These are phyloP conservation scores for Linnemannia hyalina DNA, from an alignment of 192 early-diverging fungal genomes.

Conservation along the genomic window DNA sequence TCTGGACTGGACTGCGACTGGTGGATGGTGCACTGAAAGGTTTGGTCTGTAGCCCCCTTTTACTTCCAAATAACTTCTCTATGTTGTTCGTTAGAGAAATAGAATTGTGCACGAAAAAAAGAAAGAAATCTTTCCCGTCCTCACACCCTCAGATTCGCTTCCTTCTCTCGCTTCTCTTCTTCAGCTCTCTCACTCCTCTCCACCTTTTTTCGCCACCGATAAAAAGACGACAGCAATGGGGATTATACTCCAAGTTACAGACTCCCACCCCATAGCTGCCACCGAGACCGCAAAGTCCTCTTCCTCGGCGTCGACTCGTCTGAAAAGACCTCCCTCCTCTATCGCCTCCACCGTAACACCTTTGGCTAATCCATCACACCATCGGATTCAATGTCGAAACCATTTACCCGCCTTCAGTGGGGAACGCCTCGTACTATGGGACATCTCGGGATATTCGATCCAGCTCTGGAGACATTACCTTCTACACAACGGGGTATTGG, in stretches of 20 bases:
- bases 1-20: no score
- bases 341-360: background rate
- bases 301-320: background rate
- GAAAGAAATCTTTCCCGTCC: no score
- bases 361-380: background rate
- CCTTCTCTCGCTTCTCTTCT: background rate
- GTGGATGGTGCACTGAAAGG: no score
- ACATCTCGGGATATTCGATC: background rate
- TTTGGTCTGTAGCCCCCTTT: no score
- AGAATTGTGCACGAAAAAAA: no score
- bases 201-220: background rate
- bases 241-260: background rate
- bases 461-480: background rate
- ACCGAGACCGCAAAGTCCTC: background rate
- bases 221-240: background rate
- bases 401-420: background rate
- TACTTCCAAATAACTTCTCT: no score
- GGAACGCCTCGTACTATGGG: background rate
- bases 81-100: no score
- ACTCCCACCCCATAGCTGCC: background rate
- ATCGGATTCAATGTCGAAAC: background rate
- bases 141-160: no score
- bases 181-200: background rate
- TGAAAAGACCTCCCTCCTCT: background rate
- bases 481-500: background rate